Conservation (phyloP, 1,139 yeast genomes). For the Yamadazyma diddensiae region DNA sequence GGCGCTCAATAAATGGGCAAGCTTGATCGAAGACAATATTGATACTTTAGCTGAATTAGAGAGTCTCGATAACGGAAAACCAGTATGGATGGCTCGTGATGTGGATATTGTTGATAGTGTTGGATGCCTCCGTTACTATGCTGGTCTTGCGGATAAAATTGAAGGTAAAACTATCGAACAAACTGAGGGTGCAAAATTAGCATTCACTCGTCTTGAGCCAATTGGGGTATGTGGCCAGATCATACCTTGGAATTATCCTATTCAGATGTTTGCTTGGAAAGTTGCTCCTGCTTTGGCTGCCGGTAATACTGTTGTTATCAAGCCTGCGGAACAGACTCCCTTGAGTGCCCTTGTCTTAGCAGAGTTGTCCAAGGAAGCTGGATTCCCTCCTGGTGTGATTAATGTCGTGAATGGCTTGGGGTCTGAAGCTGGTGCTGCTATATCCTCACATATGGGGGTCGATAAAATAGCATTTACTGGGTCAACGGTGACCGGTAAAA, state of each 20-base stretch:
- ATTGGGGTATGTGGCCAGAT: conserved; percentile 39
- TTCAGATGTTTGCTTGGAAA: conserved; percentile 37
- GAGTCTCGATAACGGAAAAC: conserved; percentile 70
- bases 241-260: conserved; percentile 39
- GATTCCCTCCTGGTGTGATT: conserved; percentile 33
- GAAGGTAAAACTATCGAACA: conserved; percentile 58
- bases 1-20: conserved; percentile 52
- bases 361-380: conserved; percentile 27
- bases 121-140: conserved; percentile 57
- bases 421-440: conserved; percentile 29
- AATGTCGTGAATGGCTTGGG: conserved; percentile 34
- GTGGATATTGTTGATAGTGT: conserved; percentile 51
- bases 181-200: conserved; percentile 71
- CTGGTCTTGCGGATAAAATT: conserved; percentile 72
- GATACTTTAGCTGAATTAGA: conserved; percentile 59
- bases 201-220: conserved; percentile 27
- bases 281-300: conserved; percentile 34
- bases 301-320: conserved; percentile 33
- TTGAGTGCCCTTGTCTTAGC: conserved; percentile 32
- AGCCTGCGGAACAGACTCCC: conserved; percentile 35
- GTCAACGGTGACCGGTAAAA: conserved; percentile 33
- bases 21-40: conserved; percentile 47
- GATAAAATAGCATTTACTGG: conserved; percentile 33
- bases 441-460: conserved; percentile 28
- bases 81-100: conserved; percentile 37